Base-by-base conservation (phyloP, 2,329 filamentous ascomycete genomes). In the Sodiomyces alkalinus region DNA sequence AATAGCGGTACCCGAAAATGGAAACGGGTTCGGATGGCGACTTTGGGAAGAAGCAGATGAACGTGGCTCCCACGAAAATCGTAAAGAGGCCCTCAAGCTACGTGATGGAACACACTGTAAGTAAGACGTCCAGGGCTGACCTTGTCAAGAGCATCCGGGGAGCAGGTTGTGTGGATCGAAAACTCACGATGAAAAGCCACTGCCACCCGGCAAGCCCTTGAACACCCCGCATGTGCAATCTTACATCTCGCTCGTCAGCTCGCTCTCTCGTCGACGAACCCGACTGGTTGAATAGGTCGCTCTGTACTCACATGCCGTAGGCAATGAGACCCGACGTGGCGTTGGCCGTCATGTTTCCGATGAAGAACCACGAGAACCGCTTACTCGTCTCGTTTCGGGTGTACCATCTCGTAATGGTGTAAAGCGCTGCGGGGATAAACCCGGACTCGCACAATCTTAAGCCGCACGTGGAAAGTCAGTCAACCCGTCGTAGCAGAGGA, bases 391-490 rank as follows among this genome's bases (percentile, higher is more conserved):
- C 58, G 6, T 49, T 46, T 4, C 48, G 48, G 17, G 57, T 63
- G 32, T 64, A 63, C 58, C 57, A 63, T 2, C 52, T 47, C 0
- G 58, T 61, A 2, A 64, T 51, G 0, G 60, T 62, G 41, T 53
- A 64, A 2, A 63, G 42, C 6, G 56, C 56, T 2, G 55, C 60
- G 3, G 58, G 59, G 25, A 60, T 62, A 33, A 60, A 59, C 2
- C 56, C 57, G 2, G 53, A 51, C 31, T 61, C 58, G 10, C 28
- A 36, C 23, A 25, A 17, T 17, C 23, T 25, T 9, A 5, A 34
- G 21, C 8, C 31, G 12, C 8, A 14, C 11, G 7, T 22, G 11
- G 14, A n/a, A 8, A 12, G 17, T 9, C 15, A 16, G 13, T 15
- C 11, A n/a, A n/a, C n/a, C n/a, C n/a, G n/a, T n/a, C n/a, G n/a